Base-by-base conservation (phyloP, 257 asterid species). In the Solanum phureja region DNA sequence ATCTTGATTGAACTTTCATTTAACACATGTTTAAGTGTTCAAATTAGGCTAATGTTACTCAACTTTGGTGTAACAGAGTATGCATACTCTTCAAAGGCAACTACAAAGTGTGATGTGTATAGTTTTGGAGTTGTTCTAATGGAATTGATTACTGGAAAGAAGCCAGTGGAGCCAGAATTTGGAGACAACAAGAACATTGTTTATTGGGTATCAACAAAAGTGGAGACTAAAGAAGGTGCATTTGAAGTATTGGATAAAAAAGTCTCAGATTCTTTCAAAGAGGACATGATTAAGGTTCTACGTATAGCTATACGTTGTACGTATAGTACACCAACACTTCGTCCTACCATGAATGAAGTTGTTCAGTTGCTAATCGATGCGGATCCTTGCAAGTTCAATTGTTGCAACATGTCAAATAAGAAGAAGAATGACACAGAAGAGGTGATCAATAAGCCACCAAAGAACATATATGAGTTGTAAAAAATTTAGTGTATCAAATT, bases 141-240 rank as follows among this genome's bases (percentile, higher is more conserved):
- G 98, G 99, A 97, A 34, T 87, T 95, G 34, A 90, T 97, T 34
- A 97, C 99, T 0, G 99, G 99, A 87, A 97, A 94, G 90, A 96
- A 93, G 92, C 96, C 98, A 2, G 95, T 97, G 83, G 99, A 96
- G 92, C 89, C 93, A 0, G 98, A 94, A 89, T 96, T 92, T 29
- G 99, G 99, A 6, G 99, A 97, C 87, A 96, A 91, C 91, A 96
- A 92, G 92, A 94, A 95, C 91, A 94, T 97, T 83, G 91, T 95
- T 46, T 89, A 88, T 60, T 97, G 99, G 99, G 93, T 94, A 71
- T 91, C 94, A 10, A 90, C 91, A 3, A 95, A 93, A 84, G 96
- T 94, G 69, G 98, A 94, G 87, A 93, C 95, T 2, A 93, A 90
- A 87, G 98, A 93, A 88, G 99, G 95, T 34, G 93, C 92, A 2